A percentile compares a stretch with the other conserved stretches of the same genome.
Evolutionary conservation across 352 stramenopile species (phyloP).

Genomic region (Lagenidium sp.): DNA sequence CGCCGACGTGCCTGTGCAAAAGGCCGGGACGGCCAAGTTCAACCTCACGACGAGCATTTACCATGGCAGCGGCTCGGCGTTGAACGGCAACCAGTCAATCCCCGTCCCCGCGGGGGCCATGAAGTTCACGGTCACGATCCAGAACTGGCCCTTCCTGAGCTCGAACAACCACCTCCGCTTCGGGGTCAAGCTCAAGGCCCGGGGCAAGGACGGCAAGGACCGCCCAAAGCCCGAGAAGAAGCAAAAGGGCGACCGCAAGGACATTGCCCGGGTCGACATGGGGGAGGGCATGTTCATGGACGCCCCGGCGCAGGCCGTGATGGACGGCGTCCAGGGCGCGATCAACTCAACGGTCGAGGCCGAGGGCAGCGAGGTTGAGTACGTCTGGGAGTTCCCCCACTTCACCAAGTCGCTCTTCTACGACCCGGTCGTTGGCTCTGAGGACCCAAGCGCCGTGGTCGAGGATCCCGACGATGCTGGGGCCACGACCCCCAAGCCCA

Average conservation of each 20-base stretch:
- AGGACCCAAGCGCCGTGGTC: no score
- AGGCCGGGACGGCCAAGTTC: conserved; percentile 5
- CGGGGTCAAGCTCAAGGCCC: conserved; percentile 20
- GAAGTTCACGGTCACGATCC: conserved; percentile 32
- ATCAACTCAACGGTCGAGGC: conserved; percentile 20
- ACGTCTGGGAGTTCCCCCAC: conserved; percentile 29
- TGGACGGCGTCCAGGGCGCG: conserved; percentile 5
- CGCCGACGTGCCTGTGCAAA: conserved; percentile 5
- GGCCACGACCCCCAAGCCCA: no score
- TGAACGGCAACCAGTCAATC: conserved; percentile 22
- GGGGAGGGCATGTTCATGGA: conserved; percentile 15
- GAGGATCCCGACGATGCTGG: no score
- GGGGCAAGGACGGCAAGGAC: conserved; percentile 9
- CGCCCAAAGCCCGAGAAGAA: conserved; percentile 5
- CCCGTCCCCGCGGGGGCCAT: conserved; percentile 23
- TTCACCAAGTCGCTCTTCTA: conserved; percentile 34
- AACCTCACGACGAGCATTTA: conserved; percentile 31
- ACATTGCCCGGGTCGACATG: conserved; percentile 11
- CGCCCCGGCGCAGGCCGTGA: conserved; percentile 5
- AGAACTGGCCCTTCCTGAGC: conserved; percentile 17
- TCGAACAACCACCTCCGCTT: conserved; percentile 17
- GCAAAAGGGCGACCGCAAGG: conserved; percentile 8
- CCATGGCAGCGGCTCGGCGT: conserved; percentile 13
- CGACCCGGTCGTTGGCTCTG: conserved; percentile 33
- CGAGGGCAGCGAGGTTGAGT: conserved; percentile 7